Base-by-base conservation (phyloP, 2,329 filamentous ascomycete genomes). In the Boeremia lycopersici region DNA sequence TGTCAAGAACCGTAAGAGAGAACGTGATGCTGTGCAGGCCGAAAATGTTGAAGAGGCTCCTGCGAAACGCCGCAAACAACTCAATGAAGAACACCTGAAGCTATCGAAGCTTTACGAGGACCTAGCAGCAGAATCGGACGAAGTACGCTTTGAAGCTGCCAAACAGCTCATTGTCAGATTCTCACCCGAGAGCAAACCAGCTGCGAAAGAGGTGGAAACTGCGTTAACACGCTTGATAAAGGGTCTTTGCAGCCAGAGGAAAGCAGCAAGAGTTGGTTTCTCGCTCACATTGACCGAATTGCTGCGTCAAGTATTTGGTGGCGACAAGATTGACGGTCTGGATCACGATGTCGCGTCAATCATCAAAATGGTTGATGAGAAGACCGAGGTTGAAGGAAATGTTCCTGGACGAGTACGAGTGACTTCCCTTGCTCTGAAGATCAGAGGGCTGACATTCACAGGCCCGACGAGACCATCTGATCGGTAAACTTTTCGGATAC, bases 211-310 rank as follows among this genome's bases (percentile, higher is more conserved):
- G 29, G 68, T 79, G 17, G 72, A 79, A 41, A 70, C 71, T 25
- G 74, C 74, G 4, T 59, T 80, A 17, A 72, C 71, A 26, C 72
- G 79, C 46, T 80, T 99, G 33, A 91, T 97, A 73, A 86, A 90
- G 49, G 95, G 95, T 35, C 85, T 98, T 15, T 92, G 93, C 57
- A 97, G 92, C 72, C 89, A 91, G 49, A 87, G 91, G 53, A 96
- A 96, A 77, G 91, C 90, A 11, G 91, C 93, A 15, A 84, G 95
- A 25, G 79, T 95, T 45, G 95, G 95, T 3, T 97, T 96, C 73
- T 96, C 91, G 48, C 82, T 97, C 50, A 93, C 93, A 0, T 78
- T 98, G 62, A 89, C 92, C 0, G 93, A 97, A 74, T 78, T 96
- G 8, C 73, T 96, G 39, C 82, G 84, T 4, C 86, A 93, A 67